Base-by-base conservation (phyloP, 441 rosid species). In the Flueggea neowawraea region DNA sequence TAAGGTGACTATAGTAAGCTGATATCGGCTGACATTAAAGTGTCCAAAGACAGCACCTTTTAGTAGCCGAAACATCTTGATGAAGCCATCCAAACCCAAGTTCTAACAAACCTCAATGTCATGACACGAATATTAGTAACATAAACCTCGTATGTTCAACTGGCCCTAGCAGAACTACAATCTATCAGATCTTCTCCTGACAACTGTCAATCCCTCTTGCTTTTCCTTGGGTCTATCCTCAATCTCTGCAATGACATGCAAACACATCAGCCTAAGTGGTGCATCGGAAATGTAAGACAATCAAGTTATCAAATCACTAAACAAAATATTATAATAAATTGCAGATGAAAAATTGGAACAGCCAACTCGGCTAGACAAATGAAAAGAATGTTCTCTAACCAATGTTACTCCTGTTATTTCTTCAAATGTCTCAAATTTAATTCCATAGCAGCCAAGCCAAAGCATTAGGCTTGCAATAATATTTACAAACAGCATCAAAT, bases 61-160 rank as follows among this genome's bases (percentile, higher is more conserved):
- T 58, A 33, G 74, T 67, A 45, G 78, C 76, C 12, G 68, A 72
- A 76, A 81, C 67, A 80, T 73, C 75, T 71, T 58, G 85, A 66
- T 56, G 90, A 68, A 73, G 85, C 78, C 70, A 68, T 48, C 72
- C 75, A 76, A 71, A 74, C 75, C 85, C 83, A 67, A 69, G 73
- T 66, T 67, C 81, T 79, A 80, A 71, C 74, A 82, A 75, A 74
- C 78, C 68, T 65, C 75, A 77, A 64, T 56, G 65, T 69, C 75
- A 72, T 31, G 72, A 76, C 60, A 75, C 63, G 74, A 81, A 73
- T 73, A 78, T 33, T 68, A 57, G 73, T 74, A 80, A 78, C 67
- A 75, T 76, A 68, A 64, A 47, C 66, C 67, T 69, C 51, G 59
- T 60, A 69, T 41, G 33, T 44, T 53, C 52, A 69, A 75, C 71